Evolutionary conservation across 2,329 filamentous ascomycete genomes (phyloP).

Genomic region (Paramyrothecium roridum): DNA sequence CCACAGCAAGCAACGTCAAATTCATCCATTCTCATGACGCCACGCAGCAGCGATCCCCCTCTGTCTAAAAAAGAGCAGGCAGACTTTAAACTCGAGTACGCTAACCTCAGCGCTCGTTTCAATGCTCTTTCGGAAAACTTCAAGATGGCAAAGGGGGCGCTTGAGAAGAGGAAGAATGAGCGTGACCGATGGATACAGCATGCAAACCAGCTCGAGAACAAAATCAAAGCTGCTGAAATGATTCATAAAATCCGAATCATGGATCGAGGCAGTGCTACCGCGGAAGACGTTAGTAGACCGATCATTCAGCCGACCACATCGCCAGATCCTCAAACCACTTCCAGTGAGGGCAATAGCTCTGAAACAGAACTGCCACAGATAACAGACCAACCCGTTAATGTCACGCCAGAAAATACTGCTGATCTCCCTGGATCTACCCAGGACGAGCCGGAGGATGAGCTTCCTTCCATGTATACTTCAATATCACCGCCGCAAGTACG

Average conservation of each 20-base stretch:
- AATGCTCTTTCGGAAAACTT: constrained; percentile 36
- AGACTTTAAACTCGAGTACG: constrained; percentile 28
- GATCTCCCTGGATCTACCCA: constrained; percentile 7
- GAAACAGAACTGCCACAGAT: constrained; percentile 1
- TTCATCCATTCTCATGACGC: neutral
- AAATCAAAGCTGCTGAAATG: constrained; percentile 39
- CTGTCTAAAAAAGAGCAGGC: neutral
- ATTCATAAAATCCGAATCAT: constrained; percentile 29
- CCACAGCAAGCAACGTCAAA: neutral
- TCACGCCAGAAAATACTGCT: no score
- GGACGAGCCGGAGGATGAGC: constrained; percentile 18
- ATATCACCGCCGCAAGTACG: constrained; percentile 3
- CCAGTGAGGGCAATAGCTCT: neutral
- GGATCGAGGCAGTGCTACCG: constrained; percentile 10
- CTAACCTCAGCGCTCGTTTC: constrained; percentile 36
- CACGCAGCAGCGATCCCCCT: neutral
- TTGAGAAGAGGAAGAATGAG: constrained; percentile 37
- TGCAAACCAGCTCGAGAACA: constrained; percentile 38
- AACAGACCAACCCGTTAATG: no score
- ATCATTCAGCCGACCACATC: neutral
- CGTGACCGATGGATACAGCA: constrained; percentile 43
- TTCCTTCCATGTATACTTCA: constrained; percentile 9
- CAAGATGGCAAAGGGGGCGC: constrained; percentile 34
- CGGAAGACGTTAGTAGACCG: constrained; percentile 7
- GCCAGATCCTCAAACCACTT: neutral